A percentile compares a stretch with the other conserved stretches of the same genome.
These are phyloP conservation scores for Trichosporon sp. DNA, from an alignment of 1,284 basidiomycete species.

Conservation along the genomic window DNA sequence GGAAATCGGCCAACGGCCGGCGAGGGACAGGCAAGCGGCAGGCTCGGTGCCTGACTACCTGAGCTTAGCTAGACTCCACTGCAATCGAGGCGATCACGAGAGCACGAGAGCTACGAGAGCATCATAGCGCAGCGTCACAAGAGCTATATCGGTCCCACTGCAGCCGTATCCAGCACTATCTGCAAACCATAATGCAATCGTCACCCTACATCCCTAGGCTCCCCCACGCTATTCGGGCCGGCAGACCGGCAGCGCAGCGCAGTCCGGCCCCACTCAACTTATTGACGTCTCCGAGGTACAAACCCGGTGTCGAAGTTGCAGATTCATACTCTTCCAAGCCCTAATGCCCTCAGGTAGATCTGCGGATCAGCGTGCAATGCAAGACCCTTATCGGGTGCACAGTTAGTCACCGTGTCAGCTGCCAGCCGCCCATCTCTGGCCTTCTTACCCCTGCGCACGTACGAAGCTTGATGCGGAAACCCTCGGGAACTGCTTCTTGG, in stretches of 20 bases:
- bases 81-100: constrained; percentile 8
- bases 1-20: neutral
- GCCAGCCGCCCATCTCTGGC: neutral
- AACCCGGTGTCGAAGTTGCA: too few relatives aligned
- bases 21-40: too few relatives aligned
- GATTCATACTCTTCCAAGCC: neutral
- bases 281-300: too few relatives aligned
- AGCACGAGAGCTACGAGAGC: neutral
- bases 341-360: neutral
- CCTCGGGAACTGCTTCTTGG: neutral
- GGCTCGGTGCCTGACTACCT: neutral
- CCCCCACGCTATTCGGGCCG: neutral
- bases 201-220: too few relatives aligned
- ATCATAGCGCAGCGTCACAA: neutral
- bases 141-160: constrained; percentile 2
- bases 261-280: too few relatives aligned
- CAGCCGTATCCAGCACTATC: neutral
- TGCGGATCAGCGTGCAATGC: neutral
- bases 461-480: constrained; percentile 3
- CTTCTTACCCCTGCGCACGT: neutral
- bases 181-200: neutral
- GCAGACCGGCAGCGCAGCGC: too few relatives aligned
- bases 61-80: neutral
- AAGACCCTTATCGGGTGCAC: neutral
- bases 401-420: neutral